Conservation (phyloP, 176 grass and related monocot species). For the Urochloa ruziziensis region DNA sequence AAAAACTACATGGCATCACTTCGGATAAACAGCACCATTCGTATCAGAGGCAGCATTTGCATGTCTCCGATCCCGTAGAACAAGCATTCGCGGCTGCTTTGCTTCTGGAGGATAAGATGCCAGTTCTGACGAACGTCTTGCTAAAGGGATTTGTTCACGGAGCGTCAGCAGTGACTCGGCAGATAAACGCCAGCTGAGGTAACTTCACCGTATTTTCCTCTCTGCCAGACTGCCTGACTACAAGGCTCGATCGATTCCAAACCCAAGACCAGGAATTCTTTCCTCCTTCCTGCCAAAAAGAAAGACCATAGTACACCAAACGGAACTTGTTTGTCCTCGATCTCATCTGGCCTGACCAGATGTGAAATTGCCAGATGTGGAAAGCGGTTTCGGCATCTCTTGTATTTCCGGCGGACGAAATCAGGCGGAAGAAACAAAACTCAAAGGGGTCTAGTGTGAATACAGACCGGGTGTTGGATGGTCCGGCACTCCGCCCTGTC, state of each 20-base stretch:
- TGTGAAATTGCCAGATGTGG: conserved; percentile 17
- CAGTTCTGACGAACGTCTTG: background rate
- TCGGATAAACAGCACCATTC: too few relatives aligned
- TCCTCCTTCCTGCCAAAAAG: background rate
- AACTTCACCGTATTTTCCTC: background rate
- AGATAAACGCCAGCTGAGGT: background rate
- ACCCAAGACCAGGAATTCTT: background rate
- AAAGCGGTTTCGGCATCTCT: background rate
- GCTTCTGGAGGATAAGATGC: background rate
- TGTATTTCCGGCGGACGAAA: background rate
- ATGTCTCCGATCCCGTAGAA: background rate
- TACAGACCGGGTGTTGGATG: background rate
- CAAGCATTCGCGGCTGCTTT: background rate
- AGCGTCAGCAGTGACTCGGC: background rate
- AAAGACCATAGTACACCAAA: background rate
- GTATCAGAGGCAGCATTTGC: background rate
- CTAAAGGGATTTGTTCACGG: background rate
- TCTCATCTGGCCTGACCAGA: background rate
- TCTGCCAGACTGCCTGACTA: background rate
- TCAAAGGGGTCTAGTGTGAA: background rate
- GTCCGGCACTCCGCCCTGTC: background rate
- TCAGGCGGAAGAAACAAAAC: background rate
- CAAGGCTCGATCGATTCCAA: background rate
- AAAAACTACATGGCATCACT: too few relatives aligned
- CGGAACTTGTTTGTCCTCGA: too few relatives aligned